Evolutionary conservation across 2,329 filamentous ascomycete genomes (phyloP).

Genomic region (Fusarium pseudonygamai): DNA sequence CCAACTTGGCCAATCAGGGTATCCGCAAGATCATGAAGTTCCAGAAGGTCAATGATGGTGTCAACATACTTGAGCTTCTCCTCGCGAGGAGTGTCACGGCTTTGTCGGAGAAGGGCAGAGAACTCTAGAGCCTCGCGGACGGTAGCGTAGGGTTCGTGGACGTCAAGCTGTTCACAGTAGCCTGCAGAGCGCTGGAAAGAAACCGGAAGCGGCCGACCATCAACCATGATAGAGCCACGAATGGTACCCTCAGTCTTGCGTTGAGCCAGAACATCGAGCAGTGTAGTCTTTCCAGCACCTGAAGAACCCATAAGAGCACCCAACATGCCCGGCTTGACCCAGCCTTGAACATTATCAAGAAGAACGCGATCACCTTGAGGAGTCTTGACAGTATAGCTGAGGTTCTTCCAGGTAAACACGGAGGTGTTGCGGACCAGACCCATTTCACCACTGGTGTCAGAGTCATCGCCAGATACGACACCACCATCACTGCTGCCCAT

Average conservation of each 20-base stretch:
- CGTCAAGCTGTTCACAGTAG: conserved; percentile 84
- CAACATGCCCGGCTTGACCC: conserved; percentile 82
- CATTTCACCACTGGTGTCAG: conserved; percentile 35
- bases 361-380: conserved; percentile 71
- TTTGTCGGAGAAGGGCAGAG: conserved; percentile 77
- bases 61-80: conserved; percentile 82
- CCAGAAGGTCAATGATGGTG: conserved; percentile 75
- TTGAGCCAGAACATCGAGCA: conserved; percentile 83
- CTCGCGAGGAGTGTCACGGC: conserved; percentile 66
- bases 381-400: conserved; percentile 74
- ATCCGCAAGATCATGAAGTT: conserved; percentile 59
- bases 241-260: conserved; percentile 83
- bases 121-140: conserved; percentile 81
- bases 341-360: conserved; percentile 82
- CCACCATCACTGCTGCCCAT: conserved; percentile 10
- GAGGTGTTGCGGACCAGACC: conserved; percentile 70
- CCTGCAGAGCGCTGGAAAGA: conserved; percentile 83
- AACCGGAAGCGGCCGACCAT: conserved; percentile 74
- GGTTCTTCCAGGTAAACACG: conserved; percentile 78
- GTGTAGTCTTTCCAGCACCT: conserved; percentile 86
- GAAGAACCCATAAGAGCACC: conserved; percentile 84
- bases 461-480: conserved; percentile 21
- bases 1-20: conserved; percentile 62
- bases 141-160: conserved; percentile 77
- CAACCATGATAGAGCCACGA: conserved; percentile 77